Evolutionary conservation across 192 early-diverging fungal genomes (phyloP), one percentile per base, ranked within the genome.

Genomic region (Coemansia sp.): DNA sequence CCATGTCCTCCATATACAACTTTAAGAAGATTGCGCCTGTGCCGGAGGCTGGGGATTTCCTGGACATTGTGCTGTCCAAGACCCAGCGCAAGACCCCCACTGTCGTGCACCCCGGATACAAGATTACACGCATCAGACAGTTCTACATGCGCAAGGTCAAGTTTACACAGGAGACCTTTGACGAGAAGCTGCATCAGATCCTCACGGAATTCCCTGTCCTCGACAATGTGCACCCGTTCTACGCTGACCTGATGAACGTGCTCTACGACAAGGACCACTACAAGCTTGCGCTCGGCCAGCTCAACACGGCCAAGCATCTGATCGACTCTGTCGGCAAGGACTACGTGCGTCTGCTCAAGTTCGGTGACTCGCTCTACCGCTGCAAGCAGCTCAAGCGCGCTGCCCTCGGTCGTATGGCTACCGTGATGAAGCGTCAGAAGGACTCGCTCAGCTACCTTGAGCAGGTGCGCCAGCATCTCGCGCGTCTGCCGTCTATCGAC

Each of bases 141-240:
- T 99, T 99, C 71, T 99, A 99, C 69, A 98, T 98, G 94, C 89
- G 96, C 67, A 99, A 99, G 73, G 95, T 98, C 76, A 96, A 96
- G 86, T 99, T 95, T 77, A 94, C 95, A 18, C 96, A 99, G 80
- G 91, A 92, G 55, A 78, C 78, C 55, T 99, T 99, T 67, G 95
- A 98, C 55, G 97, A 99, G 69, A 96, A 96, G 78, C 82, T 99
- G 59, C 86, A 89, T 59, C 82, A 86, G 55, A 96, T 99, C 55
- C 81, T 99, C 19, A 84, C 85, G 22, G 96, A 98, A 69, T 99
- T 99, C 66, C 97, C 97, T 5, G 95, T 98, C 68, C 84, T 99
- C 30, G 97, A 99, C 89, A 98, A 68, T 81, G 96, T 99, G 69
- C 98, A 99, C 67, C 98, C 98, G 40, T 99, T 99, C 80, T 99